Percentiles rank a stretch among this genome's conserved stretches.
Evolutionary conservation across 768 basidiomycete genomes (phyloP).

Genomic region (Stropharia rugosoannulata): DNA sequence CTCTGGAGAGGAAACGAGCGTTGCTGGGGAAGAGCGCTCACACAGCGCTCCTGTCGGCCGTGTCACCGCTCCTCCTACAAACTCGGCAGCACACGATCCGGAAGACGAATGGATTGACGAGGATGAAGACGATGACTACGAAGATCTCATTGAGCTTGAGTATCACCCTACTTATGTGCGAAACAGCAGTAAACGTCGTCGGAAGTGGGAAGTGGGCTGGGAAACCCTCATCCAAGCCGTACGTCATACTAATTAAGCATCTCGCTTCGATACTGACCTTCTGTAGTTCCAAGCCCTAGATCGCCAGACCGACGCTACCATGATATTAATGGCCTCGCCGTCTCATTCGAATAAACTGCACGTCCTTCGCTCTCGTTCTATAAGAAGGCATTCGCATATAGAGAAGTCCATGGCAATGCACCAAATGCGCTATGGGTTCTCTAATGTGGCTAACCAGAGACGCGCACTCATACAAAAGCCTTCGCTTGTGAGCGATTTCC

Average conservation of each 20-base stretch:
- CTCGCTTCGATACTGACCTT: neutral
- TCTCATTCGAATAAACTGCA: slow-evolving; percentile 70
- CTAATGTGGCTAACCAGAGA: slow-evolving; percentile 56
- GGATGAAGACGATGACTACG: slow-evolving; percentile 66
- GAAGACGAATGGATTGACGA: slow-evolving; percentile 74
- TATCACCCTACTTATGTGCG: slow-evolving; percentile 72
- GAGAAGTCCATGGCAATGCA: slow-evolving; percentile 47
- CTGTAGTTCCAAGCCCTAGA: slow-evolving; percentile 74
- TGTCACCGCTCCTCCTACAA: slow-evolving; percentile 14
- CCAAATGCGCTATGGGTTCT: slow-evolving; percentile 57
- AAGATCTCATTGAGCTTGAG: slow-evolving; percentile 73
- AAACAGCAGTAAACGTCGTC: slow-evolving; percentile 63
- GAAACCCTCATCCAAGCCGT: slow-evolving; percentile 74
- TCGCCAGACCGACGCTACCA: slow-evolving; percentile 77
- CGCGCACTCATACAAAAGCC: slow-evolving; percentile 41
- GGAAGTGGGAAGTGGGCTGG: slow-evolving; percentile 77
- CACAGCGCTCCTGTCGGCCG: slow-evolving; percentile 9
- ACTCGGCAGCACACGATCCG: slow-evolving; percentile 16
- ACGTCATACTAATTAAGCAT: slow-evolving; percentile 18
- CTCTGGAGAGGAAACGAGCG: slow-evolving; percentile 64
- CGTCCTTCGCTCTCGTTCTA: slow-evolving; percentile 62
- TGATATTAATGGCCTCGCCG: slow-evolving; percentile 73
- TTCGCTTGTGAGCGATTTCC: slow-evolving; percentile 48
- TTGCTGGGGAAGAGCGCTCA: slow-evolving; percentile 59
- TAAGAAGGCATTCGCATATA: slow-evolving; percentile 55